Evolutionary conservation across 257 asterid species (phyloP).

Genomic region (Haberlea rhodopensis): DNA sequence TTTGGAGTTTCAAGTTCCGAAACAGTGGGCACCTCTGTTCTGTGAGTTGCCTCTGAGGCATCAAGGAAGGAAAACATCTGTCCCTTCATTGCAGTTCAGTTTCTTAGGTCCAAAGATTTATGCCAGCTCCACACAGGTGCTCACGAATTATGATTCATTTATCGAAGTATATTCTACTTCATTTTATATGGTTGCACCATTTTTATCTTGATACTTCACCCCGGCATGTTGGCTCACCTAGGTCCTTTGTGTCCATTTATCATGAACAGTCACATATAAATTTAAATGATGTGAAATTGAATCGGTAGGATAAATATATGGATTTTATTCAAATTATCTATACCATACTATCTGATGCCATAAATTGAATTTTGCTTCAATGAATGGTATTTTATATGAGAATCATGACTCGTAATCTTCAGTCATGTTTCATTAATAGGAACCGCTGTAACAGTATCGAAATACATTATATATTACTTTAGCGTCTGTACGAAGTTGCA

Average conservation of each 20-base stretch:
- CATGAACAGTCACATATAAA: conserved; percentile 1
- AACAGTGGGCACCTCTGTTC: conserved; percentile 94
- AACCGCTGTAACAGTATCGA: background rate
- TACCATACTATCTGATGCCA: background rate
- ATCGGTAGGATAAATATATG: background rate
- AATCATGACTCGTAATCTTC: background rate
- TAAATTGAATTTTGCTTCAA: background rate
- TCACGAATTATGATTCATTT: background rate
- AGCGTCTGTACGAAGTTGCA: background rate
- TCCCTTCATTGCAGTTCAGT: conserved; percentile 75
- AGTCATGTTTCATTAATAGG: background rate
- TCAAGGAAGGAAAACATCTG: conserved; percentile 71
- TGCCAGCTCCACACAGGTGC: conserved; percentile 81
- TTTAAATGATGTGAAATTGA: background rate
- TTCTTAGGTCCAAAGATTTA: conserved; percentile 74
- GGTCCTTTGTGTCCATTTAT: background rate
- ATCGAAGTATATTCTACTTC: no score
- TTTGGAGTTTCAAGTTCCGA: conserved; percentile 95
- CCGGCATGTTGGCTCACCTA: no score
- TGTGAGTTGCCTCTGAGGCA: conserved; percentile 92
- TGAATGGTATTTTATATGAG: background rate
- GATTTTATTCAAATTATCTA: background rate
- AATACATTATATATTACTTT: background rate
- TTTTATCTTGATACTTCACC: no score
- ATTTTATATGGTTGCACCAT: no score